Percentiles rank a stretch among this genome's conserved stretches.
Evolutionary conservation across 2,329 filamentous ascomycete species (phyloP).

Genomic region (Penicillium paneum): DNA sequence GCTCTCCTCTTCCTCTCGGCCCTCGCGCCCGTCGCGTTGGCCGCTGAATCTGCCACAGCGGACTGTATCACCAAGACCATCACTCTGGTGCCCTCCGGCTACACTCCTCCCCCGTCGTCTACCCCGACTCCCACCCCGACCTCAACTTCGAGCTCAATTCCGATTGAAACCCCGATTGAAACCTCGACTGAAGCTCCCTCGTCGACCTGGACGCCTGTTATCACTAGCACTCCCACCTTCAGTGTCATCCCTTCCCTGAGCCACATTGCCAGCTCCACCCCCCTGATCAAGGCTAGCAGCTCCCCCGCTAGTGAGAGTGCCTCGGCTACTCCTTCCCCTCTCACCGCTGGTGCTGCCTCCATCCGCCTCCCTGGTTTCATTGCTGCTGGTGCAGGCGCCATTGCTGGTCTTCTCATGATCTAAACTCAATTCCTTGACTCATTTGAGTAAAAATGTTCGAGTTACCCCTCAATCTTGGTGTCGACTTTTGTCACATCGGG

Average conservation of each 20-base stretch:
- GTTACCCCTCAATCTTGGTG: conserved; percentile 7
- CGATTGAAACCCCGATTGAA: too few relatives aligned
- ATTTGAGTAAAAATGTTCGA: neutral
- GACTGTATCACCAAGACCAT: conserved; percentile 25
- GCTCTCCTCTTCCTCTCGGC: conserved; percentile 30
- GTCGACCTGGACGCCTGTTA: conserved; percentile 12
- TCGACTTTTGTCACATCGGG: neutral
- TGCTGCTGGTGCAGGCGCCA: conserved; percentile 31
- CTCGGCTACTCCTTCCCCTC: conserved; percentile 3
- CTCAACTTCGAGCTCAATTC: neutral
- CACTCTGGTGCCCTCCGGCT: conserved; percentile 26
- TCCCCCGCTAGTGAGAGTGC: neutral
- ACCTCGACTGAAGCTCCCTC: neutral
- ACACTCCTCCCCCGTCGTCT: conserved; percentile 17
- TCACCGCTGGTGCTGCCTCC: conserved; percentile 23
- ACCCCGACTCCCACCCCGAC: conserved; percentile 20
- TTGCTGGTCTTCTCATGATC: conserved; percentile 34
- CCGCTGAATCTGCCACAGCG: conserved; percentile 21
- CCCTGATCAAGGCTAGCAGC: conserved; percentile 17
- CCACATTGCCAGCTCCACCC: conserved; percentile 16
- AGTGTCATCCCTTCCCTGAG: conserved; percentile 13
- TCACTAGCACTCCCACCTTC: conserved; percentile 14
- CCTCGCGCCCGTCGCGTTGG: conserved; percentile 30
- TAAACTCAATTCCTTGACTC: conserved; percentile 16
- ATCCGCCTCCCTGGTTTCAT: conserved; percentile 26